These are phyloP conservation scores for Juncus effusus DNA, from an alignment of 176 grass and related monocot species.

Conservation along the genomic window DNA sequence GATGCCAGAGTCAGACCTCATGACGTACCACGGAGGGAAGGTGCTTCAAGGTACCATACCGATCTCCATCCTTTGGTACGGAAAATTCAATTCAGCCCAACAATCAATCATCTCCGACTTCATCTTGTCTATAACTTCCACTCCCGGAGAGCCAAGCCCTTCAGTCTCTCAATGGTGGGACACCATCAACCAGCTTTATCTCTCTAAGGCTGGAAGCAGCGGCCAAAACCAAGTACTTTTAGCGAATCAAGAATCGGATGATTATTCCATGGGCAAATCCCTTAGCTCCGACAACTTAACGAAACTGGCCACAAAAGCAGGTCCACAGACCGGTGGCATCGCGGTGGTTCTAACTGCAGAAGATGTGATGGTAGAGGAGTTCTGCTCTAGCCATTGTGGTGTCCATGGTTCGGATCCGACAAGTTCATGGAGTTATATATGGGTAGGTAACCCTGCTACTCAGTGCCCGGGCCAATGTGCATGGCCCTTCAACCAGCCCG, in stretches of 20 bases:
- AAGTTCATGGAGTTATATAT: slow-evolving; percentile 35
- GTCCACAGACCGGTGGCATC: slow-evolving; percentile 20
- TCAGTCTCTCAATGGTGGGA: slow-evolving; percentile 54
- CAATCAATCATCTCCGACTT: slow-evolving; percentile 59
- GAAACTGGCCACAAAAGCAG: slow-evolving; percentile 21
- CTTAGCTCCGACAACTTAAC: slow-evolving; percentile 34
- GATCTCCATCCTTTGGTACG: slow-evolving; percentile 58
- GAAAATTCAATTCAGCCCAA: slow-evolving; percentile 48
- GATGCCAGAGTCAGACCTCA: not conserved
- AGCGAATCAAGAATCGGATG: slow-evolving; percentile 23
- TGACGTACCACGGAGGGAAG: slow-evolving; percentile 58
- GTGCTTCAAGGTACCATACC: slow-evolving; percentile 45
- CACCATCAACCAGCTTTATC: slow-evolving; percentile 25
- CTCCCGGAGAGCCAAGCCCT: not conserved
- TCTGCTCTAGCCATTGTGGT: slow-evolving; percentile 53
- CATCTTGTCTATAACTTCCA: slow-evolving; percentile 36
- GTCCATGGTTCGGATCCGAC: slow-evolving; percentile 34
- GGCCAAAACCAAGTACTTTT: slow-evolving; percentile 15
- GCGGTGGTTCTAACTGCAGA: slow-evolving; percentile 48
- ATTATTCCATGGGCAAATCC: slow-evolving; percentile 43
- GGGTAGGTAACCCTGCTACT: slow-evolving; percentile 38
- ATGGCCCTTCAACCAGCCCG: slow-evolving; percentile 54
- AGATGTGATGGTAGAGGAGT: slow-evolving; percentile 42
- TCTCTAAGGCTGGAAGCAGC: slow-evolving; percentile 26
- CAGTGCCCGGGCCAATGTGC: slow-evolving; percentile 70